Evolutionary conservation across 139 green algal species (phyloP).

Genomic region (Trebouxia sp.): DNA sequence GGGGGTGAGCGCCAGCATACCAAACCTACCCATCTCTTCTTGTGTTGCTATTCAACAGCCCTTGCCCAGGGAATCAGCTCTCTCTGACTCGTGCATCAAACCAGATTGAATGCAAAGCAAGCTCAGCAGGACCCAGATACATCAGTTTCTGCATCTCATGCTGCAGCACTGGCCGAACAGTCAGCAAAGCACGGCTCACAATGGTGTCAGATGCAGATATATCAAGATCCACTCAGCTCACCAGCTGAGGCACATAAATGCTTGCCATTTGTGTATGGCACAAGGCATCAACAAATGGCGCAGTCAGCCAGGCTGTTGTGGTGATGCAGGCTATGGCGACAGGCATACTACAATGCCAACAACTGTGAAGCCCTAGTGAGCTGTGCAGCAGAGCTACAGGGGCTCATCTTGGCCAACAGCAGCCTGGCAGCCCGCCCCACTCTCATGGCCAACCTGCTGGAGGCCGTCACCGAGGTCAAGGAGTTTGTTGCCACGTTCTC

Average conservation of each 20-base stretch:
- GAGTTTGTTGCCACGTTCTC: constrained; percentile 26
- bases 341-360: constrained; percentile 29
- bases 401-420: constrained; percentile 12
- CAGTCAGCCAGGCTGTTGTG: background rate
- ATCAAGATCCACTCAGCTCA: too few relatives aligned
- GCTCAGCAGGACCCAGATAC: background rate
- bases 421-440: background rate
- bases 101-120: too few relatives aligned
- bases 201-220: too few relatives aligned
- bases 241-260: background rate
- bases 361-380: constrained; percentile 24
- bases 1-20: too few relatives aligned
- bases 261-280: background rate
- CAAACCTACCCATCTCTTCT: too few relatives aligned
- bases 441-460: constrained; percentile 5
- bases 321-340: constrained; percentile 19
- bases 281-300: background rate
- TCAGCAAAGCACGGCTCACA: too few relatives aligned
- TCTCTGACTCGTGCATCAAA: too few relatives aligned
- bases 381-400: constrained; percentile 28
- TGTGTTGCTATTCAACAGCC: too few relatives aligned
- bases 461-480: constrained; percentile 26
- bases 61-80: too few relatives aligned
- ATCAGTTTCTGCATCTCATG: background rate
- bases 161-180: too few relatives aligned